Percentiles rank a stretch among this genome's conserved stretches.
Conservation (phyloP, 345 rosid species). For the Fremontodendron californicum region DNA sequence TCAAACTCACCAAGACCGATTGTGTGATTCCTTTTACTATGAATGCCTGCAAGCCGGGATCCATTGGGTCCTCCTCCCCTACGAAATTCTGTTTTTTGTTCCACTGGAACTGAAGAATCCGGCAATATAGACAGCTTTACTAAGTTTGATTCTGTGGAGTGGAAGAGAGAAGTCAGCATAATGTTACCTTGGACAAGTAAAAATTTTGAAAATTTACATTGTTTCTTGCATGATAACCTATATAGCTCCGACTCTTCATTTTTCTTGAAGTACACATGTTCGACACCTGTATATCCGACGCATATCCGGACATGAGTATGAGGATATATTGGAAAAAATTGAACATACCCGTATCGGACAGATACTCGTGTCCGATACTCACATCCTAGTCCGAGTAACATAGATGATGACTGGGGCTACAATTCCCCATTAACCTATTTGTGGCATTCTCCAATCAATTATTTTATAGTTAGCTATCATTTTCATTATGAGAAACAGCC, state of each 20-base stretch:
- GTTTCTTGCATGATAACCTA: background rate
- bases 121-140: constrained; percentile 32
- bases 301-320: no score
- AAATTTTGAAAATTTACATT: background rate
- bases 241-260: no score
- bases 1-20: constrained; percentile 66
- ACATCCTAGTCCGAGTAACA: no score
- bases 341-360: no score
- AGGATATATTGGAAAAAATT: no score
- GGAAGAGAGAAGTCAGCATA: constrained; percentile 6
- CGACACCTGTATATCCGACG: no score
- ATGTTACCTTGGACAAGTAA: background rate
- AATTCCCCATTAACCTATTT: background rate
- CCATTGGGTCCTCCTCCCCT: constrained; percentile 37
- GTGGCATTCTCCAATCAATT: background rate
- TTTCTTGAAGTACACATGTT: no score
- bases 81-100: constrained; percentile 32
- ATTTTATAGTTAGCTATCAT: background rate
- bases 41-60: constrained; percentile 45
- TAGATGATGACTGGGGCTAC: background rate
- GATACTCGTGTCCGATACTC: no score
- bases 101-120: constrained; percentile 28
- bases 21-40: constrained; percentile 60
- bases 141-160: constrained; percentile 32
- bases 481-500: background rate